phyloP scores from a whole-genome alignment of 2,329 filamentous ascomycete genomes.

The Raffaelea ambrosiae region DNA sequence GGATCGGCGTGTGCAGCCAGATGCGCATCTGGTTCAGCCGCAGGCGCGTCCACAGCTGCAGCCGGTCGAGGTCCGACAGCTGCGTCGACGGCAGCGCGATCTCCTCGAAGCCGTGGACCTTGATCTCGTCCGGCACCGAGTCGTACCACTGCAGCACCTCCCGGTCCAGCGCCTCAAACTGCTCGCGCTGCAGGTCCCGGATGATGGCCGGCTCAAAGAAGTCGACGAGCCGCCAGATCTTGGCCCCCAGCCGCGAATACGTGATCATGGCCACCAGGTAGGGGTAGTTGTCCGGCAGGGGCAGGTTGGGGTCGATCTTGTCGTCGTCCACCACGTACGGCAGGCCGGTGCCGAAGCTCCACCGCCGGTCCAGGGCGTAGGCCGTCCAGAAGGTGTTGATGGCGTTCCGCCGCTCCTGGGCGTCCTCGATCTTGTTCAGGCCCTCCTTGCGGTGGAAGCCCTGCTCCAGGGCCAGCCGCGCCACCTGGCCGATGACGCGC shows the following conservation, averaged over 20 bases:
- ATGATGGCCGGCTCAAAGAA: constrained; percentile 54
- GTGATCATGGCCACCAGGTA: constrained; percentile 79
- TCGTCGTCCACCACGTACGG: constrained; percentile 39
- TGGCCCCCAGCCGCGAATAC: constrained; percentile 75
- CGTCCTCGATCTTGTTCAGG: constrained; percentile 27
- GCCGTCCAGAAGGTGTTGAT: constrained; percentile 40
- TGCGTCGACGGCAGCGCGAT: constrained; percentile 43
- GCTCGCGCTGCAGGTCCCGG: constrained; percentile 58
- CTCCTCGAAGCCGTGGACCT: constrained; percentile 49
- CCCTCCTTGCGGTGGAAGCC: constrained; percentile 44
- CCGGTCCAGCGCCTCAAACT: constrained; percentile 73
- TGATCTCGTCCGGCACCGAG: constrained; percentile 54
- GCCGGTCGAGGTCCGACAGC: constrained; percentile 59
- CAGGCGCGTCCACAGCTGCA: constrained; percentile 77
- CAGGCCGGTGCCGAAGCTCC: constrained; percentile 42
- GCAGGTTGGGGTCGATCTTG: constrained; percentile 39
- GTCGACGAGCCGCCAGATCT: constrained; percentile 76
- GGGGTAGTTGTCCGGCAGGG: constrained; percentile 55
- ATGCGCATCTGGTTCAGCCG: constrained; percentile 61
- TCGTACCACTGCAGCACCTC: constrained; percentile 85
- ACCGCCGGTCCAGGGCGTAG: constrained; percentile 41
- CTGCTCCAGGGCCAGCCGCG: constrained; percentile 40
- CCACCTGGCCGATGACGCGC: constrained; percentile 76
- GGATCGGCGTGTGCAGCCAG: constrained; percentile 70
- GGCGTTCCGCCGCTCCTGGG: constrained; percentile 20